Conservation (phyloP, 164 flowering plant species). For the Nymphaea colorata region DNA sequence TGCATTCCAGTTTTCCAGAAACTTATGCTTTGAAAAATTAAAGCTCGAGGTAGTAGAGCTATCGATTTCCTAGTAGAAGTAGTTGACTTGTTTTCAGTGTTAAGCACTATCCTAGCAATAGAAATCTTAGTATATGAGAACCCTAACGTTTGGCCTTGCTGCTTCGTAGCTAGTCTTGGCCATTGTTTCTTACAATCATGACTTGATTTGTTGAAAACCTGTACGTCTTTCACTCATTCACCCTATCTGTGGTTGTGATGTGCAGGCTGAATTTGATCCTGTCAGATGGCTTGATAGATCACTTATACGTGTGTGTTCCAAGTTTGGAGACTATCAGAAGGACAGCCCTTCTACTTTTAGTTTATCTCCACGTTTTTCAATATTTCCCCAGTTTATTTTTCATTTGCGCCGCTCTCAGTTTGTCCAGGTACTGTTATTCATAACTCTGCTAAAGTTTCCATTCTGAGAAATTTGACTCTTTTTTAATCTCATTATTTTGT, state of each 20-base stretch:
- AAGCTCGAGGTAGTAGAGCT: no score
- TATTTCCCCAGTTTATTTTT: constrained; percentile 92
- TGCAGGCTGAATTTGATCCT: constrained; percentile 94
- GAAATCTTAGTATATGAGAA: no score
- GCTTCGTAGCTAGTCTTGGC: no score
- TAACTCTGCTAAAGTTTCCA: background rate
- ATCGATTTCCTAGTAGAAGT: no score
- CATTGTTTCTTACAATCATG: no score
- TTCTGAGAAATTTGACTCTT: background rate
- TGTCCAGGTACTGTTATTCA: constrained; percentile 57
- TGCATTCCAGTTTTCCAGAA: no score
- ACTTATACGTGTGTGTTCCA: constrained; percentile 71
- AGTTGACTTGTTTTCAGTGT: no score
- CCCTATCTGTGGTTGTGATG: constrained; percentile 1
- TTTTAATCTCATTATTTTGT: background rate
- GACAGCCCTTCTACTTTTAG: constrained; percentile 78
- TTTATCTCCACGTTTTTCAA: constrained; percentile 80
- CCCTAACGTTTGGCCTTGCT: no score
- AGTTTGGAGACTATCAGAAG: constrained; percentile 92
- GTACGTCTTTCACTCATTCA: no score
- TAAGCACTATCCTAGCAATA: no score
- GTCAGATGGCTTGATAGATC: constrained; percentile 92
- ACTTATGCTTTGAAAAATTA: no score
- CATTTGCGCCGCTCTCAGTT: constrained; percentile 91
- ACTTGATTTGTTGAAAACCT: no score